Conservation (phyloP, 2,329 filamentous ascomycete species). For the Diaporthe nobilis region DNA sequence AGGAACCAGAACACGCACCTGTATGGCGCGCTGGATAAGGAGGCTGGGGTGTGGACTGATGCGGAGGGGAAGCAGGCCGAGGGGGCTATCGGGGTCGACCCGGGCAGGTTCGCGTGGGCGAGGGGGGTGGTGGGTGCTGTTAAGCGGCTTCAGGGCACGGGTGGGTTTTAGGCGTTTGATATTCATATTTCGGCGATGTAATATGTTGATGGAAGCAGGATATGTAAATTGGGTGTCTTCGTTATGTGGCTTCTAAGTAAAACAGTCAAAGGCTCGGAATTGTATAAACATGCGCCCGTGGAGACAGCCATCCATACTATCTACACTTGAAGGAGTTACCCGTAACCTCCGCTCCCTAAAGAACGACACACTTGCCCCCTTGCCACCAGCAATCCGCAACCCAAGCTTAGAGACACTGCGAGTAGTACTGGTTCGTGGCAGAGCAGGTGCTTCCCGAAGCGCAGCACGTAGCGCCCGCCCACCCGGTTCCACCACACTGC, state of each 20-base stretch:
- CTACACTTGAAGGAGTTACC: background rate
- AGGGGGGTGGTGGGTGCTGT: slow-evolving; percentile 71
- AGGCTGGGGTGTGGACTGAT: slow-evolving; percentile 76
- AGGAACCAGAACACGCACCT: slow-evolving; percentile 74
- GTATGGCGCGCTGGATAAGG: slow-evolving; percentile 66
- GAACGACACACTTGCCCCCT: too few species aligned
- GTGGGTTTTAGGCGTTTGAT: slow-evolving; percentile 60
- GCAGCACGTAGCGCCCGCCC: slow-evolving; percentile 44
- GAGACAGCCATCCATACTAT: background rate
- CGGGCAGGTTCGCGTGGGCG: slow-evolving; percentile 70
- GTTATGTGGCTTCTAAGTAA: background rate
- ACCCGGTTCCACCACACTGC: slow-evolving; percentile 44
- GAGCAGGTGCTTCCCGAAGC: slow-evolving; percentile 43
- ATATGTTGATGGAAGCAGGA: background rate
- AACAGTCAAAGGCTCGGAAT: background rate
- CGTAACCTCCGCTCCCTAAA: accelerated
- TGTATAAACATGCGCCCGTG: background rate
- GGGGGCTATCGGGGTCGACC: slow-evolving; percentile 66
- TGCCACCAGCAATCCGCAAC: accelerated
- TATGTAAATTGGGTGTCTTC: background rate
- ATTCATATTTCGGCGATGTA: background rate
- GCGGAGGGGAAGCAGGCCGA: slow-evolving; percentile 61
- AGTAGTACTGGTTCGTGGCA: slow-evolving; percentile 45
- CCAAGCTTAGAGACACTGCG: slow-evolving; percentile 42
- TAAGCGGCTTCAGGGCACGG: slow-evolving; percentile 68